Evolutionary conservation across 2,329 filamentous ascomycete genomes (phyloP).

Genomic region (Monosporascus cannonballus): DNA sequence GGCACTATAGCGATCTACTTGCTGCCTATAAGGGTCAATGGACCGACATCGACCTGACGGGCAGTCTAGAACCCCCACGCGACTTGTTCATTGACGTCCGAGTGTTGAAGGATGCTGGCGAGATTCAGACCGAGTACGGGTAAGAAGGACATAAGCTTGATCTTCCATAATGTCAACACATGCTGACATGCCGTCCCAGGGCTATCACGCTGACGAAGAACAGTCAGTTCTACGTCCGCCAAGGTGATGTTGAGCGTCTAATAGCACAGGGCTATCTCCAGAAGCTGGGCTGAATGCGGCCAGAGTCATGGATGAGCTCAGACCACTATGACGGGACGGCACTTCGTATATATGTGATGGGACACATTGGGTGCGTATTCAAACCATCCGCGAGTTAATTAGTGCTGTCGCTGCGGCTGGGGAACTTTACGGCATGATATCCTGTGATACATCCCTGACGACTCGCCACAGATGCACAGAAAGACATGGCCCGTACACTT

Average conservation of each 20-base stretch:
- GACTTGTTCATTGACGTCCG: constrained; percentile 96
- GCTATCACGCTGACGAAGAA: constrained; percentile 96
- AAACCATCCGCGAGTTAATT: too few species aligned
- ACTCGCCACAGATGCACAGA: too few species aligned
- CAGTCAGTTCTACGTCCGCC: constrained; percentile 93
- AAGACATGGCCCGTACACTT: too few species aligned
- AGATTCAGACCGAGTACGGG: constrained; percentile 99
- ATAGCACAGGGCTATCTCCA: constrained; percentile 95
- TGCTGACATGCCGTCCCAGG: constrained; percentile 36
- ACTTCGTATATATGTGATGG: background rate
- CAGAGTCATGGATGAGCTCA: background rate
- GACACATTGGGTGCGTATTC: background rate
- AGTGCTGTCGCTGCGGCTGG: too few species aligned
- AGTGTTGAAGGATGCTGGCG: constrained; percentile 91
- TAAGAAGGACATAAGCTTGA: constrained; percentile 36
- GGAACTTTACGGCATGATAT: too few species aligned
- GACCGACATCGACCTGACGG: constrained; percentile 95
- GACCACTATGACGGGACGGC: background rate
- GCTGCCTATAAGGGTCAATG: constrained; percentile 98
- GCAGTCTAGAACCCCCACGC: constrained; percentile 85
- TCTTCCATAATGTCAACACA: background rate
- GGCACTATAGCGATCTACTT: constrained; percentile 84
- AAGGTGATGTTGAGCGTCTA: constrained; percentile 89
- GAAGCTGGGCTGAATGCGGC: constrained; percentile 62
- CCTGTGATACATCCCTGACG: too few species aligned